phyloP scores from a whole-genome alignment of 1,284 basidiomycete genomes.

The Ceratobasidium sp. region DNA sequence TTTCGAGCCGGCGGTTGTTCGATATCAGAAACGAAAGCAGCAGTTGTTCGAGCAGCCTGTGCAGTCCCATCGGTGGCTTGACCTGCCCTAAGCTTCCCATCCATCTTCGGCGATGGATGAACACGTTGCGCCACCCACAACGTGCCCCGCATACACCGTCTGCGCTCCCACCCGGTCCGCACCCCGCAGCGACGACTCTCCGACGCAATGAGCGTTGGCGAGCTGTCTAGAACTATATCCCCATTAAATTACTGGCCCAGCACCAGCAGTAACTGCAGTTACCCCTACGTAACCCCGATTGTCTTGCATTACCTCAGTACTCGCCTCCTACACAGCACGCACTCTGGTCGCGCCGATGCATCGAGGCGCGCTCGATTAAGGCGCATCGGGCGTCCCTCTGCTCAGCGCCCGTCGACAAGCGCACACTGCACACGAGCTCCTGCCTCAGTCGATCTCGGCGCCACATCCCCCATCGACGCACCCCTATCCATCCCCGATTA shows the following conservation, averaged over 20 bases:
- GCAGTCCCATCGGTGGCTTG: slow-evolving; percentile 5
- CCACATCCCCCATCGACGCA: neutral
- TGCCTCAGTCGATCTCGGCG: slow-evolving; percentile 22
- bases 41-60: neutral
- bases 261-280: no score
- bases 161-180: slow-evolving; percentile 7
- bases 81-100: slow-evolving; percentile 26
- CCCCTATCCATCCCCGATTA: no score
- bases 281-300: no score
- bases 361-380: slow-evolving; percentile 12
- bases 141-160: slow-evolving; percentile 4
- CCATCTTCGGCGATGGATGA: slow-evolving; percentile 4
- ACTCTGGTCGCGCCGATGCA: neutral
- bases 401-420: neutral
- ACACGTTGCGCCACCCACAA: slow-evolving; percentile 39
- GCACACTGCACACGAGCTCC: neutral
- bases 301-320: no score
- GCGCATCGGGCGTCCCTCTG: slow-evolving; percentile 1
- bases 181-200: neutral
- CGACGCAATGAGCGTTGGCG: no score
- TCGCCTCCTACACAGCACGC: no score
- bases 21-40: neutral
- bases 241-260: no score
- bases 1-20: neutral
- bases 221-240: no score